Evolutionary conservation across 257 asterid species (phyloP), one percentile per base, ranked within the genome.

Genomic region (Capsicum rhomboideum): DNA sequence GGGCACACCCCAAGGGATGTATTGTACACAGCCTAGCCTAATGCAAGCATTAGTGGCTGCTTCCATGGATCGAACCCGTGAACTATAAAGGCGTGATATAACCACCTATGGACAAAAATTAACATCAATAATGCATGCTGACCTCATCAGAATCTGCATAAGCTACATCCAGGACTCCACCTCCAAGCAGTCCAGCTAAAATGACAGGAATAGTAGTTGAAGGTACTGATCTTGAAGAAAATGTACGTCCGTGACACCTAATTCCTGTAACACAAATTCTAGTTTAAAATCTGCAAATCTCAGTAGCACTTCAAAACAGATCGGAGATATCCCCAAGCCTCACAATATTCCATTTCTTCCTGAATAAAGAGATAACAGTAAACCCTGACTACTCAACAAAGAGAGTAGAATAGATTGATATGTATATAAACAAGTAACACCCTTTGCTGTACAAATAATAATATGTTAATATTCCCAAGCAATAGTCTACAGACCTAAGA

Each of bases 101-200:
- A 71, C 59, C 40, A 78, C 80, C 72, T 53, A 46, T 31, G 58
- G 37, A 75, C 63, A 61, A 44, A 82, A 72, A 50, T 59, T 52
- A 69, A 52, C 83, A 85, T 67, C 72, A 58, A 72, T 54, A 8
- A 13, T 10, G 53, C 71, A 78, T 42, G 78, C 91, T 44, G 37
- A 92, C 99, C 97, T 91, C 96, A 81, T 74, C 85, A 37, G 93
- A 75, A 84, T 96, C 97, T 40, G 98, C 97, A 86, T 89, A 89
- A 13, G 94, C 93, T 82, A 91, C 89, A 74, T 90, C 91, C 29
- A 88, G 81, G 58, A 88, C 58, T 71, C 97, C 94, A 89, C 88
- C 87, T 85, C 98, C 99, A 85, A 95, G 88, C 74, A 94, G 69
- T 78, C 97, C 98, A 88, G 97, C 94, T 63, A 95, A 88, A 49